phyloP scores from a whole-genome alignment of 805 yeast species.

The Candida caryicola region DNA sequence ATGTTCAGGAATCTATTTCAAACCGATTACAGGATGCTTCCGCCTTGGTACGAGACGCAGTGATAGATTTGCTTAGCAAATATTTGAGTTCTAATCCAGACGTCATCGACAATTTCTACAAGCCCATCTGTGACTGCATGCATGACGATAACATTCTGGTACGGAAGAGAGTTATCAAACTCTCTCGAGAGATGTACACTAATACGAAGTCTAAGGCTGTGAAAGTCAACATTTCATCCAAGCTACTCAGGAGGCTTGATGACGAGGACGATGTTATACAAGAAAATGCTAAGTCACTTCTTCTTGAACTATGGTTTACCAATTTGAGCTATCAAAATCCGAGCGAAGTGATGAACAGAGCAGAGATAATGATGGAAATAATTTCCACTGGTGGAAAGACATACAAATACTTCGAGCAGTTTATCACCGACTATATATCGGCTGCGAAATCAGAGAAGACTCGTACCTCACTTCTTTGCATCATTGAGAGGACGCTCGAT shows the following conservation, averaged over 20 bases:
- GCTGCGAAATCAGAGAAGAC: conserved; percentile 19
- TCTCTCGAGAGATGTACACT: conserved; percentile 48
- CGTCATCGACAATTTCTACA: conserved; percentile 47
- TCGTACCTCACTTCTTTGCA: conserved; percentile 16
- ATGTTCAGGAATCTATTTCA: conserved; percentile 52
- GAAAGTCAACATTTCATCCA: conserved; percentile 46
- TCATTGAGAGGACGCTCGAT: conserved; percentile 37
- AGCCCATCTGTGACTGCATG: conserved; percentile 46
- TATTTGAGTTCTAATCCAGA: conserved; percentile 45
- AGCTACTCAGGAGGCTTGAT: conserved; percentile 52
- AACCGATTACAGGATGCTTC: conserved; percentile 56
- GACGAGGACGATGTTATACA: conserved; percentile 63
- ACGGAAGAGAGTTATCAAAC: conserved; percentile 56
- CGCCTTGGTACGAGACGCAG: conserved; percentile 74
- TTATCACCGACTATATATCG: conserved; percentile 45
- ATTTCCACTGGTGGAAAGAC: conserved; percentile 36
- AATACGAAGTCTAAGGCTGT: conserved; percentile 25
- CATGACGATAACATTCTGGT: conserved; percentile 64
- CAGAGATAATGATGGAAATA: conserved; percentile 39
- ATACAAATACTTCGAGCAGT: conserved; percentile 45
- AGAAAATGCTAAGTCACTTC: conserved; percentile 36
- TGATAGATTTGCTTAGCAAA: conserved; percentile 60
- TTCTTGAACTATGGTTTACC: conserved; percentile 28
- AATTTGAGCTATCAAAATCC: background rate
- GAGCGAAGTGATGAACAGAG: conserved; percentile 4